Conservation (phyloP, 768 basidiomycete genomes). For the Candolleomyces eurysporus region DNA sequence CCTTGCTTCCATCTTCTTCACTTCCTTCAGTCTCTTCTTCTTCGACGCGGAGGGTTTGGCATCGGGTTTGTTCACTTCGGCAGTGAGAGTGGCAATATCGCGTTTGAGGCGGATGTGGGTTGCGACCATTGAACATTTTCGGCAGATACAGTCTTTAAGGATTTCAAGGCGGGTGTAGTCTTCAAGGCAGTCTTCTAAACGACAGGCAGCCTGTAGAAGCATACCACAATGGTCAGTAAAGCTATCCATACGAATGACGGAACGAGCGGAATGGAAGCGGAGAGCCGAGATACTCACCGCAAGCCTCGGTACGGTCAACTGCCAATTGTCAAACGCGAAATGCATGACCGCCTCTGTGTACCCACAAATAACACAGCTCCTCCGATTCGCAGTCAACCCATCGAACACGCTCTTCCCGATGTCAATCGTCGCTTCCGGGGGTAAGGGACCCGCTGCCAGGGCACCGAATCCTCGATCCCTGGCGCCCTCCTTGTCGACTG, state of each 20-base stretch:
- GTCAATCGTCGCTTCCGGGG: slow-evolving; percentile 14
- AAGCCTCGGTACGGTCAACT: slow-evolving; percentile 67
- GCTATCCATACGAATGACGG: not conserved
- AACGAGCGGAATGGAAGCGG: not conserved
- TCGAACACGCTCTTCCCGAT: slow-evolving; percentile 75
- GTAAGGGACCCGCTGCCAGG: slow-evolving; percentile 24
- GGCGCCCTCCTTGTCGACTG: slow-evolving; percentile 68
- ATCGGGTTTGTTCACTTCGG: slow-evolving; percentile 34
- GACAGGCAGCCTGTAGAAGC: slow-evolving; percentile 52
- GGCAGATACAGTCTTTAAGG: slow-evolving; percentile 89
- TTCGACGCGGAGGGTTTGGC: slow-evolving; percentile 60
- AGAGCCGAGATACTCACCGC: slow-evolving; percentile 42
- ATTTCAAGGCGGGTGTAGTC: slow-evolving; percentile 89
- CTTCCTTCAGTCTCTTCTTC: slow-evolving; percentile 74
- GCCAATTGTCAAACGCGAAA: slow-evolving; percentile 84
- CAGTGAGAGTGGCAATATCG: slow-evolving; percentile 59
- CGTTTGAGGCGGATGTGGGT: slow-evolving; percentile 64
- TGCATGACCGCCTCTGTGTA: slow-evolving; percentile 95
- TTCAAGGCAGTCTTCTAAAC: slow-evolving; percentile 78
- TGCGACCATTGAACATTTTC: slow-evolving; percentile 82
- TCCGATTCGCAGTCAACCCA: slow-evolving; percentile 84
- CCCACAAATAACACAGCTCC: slow-evolving; percentile 86
- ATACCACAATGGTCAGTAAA: not conserved
- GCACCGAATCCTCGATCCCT: slow-evolving; percentile 73
- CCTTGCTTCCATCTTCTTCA: slow-evolving; percentile 57